Conservation (phyloP, 805 yeast species). For the Zygotorulaspora florentina region DNA sequence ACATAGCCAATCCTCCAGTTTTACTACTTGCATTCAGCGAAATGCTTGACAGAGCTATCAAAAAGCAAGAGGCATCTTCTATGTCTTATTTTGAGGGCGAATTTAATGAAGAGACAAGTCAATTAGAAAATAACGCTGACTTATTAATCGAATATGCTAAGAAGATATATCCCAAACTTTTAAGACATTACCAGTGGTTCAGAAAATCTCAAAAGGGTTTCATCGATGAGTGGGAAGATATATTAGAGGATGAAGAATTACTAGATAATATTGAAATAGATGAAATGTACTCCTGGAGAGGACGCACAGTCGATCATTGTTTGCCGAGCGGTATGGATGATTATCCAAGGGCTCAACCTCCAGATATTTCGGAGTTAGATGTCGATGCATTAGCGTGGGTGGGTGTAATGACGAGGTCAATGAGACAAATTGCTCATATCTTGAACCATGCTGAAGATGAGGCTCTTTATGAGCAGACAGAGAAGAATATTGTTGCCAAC, state of each 20-base stretch:
- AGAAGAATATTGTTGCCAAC: slow-evolving; percentile 54
- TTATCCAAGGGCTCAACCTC: slow-evolving; percentile 78
- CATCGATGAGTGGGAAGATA: slow-evolving; percentile 57
- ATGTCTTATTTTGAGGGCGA: slow-evolving; percentile 10
- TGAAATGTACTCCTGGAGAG: slow-evolving; percentile 90
- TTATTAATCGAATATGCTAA: slow-evolving; percentile 54
- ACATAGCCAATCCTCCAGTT: slow-evolving; percentile 94
- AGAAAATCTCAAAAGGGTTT: slow-evolving; percentile 75
- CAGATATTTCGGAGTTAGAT: slow-evolving; percentile 84
- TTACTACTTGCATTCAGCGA: slow-evolving; percentile 67
- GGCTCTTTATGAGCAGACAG: slow-evolving; percentile 48
- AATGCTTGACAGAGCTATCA: slow-evolving; percentile 45
- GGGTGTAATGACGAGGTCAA: slow-evolving; percentile 83
- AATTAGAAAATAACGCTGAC: slow-evolving; percentile 56
- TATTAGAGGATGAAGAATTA: slow-evolving; percentile 26
- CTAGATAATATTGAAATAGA: slow-evolving; percentile 40
- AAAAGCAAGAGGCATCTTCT: slow-evolving; percentile 13
- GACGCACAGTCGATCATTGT: slow-evolving; percentile 80
- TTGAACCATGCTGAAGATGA: slow-evolving; percentile 59
- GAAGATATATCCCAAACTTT: slow-evolving; percentile 69
- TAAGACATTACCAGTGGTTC: slow-evolving; percentile 81
- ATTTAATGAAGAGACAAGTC: slow-evolving; percentile 41
- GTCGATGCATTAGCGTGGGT: slow-evolving; percentile 91
- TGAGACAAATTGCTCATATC: slow-evolving; percentile 65
- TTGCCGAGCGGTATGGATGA: slow-evolving; percentile 94